phyloP scores from a whole-genome alignment of 2,329 filamentous ascomycete species.

The Aspergillus pseudoglaucus region DNA sequence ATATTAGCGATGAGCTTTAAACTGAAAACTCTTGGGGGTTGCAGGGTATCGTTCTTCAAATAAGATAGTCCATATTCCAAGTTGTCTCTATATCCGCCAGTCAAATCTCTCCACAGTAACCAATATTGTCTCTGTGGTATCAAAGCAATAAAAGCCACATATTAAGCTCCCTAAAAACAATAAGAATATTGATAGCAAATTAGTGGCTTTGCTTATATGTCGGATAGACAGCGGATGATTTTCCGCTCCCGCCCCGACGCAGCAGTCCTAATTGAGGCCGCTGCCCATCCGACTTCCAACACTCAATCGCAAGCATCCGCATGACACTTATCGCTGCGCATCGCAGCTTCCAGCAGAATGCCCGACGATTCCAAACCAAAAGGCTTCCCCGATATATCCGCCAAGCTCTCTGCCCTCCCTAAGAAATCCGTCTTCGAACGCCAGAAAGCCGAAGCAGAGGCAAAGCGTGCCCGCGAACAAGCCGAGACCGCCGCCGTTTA shows the following conservation, averaged over 20 bases:
- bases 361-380: conserved; percentile 33
- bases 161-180: no score
- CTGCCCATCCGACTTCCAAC: background rate
- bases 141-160: no score
- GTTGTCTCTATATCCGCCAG: no score
- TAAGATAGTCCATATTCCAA: no score
- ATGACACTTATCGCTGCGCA: conserved; percentile 13
- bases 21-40: no score
- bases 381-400: conserved; percentile 63
- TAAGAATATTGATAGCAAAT: no score
- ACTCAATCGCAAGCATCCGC: background rate
- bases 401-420: conserved; percentile 70
- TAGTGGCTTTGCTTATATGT: no score
- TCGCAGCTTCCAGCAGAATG: conserved; percentile 24
- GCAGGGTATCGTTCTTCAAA: no score
- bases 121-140: no score
- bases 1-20: no score
- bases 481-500: conserved; percentile 83
- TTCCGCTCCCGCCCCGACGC: conserved; percentile 11
- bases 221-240: conserved; percentile 4
- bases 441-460: conserved; percentile 82
- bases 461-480: conserved; percentile 75
- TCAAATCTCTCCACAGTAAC: no score
- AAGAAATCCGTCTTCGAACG: conserved; percentile 86
- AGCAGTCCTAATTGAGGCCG: background rate